Base-by-base conservation (phyloP, 129 eudicot species). In the Artemisia argyi region DNA sequence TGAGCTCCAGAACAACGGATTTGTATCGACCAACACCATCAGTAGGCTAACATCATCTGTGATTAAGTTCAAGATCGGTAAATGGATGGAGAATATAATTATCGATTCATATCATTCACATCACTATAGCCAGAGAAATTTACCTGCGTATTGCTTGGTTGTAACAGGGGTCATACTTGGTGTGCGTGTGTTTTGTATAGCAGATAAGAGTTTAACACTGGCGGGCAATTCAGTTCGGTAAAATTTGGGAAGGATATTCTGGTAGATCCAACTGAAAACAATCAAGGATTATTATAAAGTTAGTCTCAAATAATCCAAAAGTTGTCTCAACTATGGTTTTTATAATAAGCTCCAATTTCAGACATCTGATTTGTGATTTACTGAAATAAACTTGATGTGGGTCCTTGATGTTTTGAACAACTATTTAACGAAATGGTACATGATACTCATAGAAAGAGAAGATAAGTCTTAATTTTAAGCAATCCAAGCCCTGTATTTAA, bases 11-110 rank as follows among this genome's bases (percentile, higher is more conserved):
- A 89, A 89, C 51, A 76, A 85, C 0, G 98, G 98, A 50, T 92
- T 92, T 8, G 95, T 89, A 74, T 92, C 98, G 15, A 92, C 73
- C 71, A 92, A 63, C 8, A 92, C 89, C 91, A 92, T 73, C 46
- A 92, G 44, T 44, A 92, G 80, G 73, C 98, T 92, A 39, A 92
- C 96, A 55, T 92, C 98, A 77, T 92, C 98, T 92, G 88, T 46
- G 15, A 73, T 28, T 24, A 20, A 65, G 39, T 61, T 44, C 15
- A 67, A 69, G 11, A 17, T 7, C 11, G 53, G 26, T 16, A 16
- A 14, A 61, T 24, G 24, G 46, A 55, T 19, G 19, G 32, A 46
- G 39, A 56, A 1, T 51, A 59, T 67, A 42, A 20, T 30, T 10
- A 20, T 39, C 16, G 48, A 60, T 19, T 56, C 20, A 68, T 6